phyloP scores from a whole-genome alignment of 1,284 basidiomycete genomes.

The Apiotrichum domesticum region DNA sequence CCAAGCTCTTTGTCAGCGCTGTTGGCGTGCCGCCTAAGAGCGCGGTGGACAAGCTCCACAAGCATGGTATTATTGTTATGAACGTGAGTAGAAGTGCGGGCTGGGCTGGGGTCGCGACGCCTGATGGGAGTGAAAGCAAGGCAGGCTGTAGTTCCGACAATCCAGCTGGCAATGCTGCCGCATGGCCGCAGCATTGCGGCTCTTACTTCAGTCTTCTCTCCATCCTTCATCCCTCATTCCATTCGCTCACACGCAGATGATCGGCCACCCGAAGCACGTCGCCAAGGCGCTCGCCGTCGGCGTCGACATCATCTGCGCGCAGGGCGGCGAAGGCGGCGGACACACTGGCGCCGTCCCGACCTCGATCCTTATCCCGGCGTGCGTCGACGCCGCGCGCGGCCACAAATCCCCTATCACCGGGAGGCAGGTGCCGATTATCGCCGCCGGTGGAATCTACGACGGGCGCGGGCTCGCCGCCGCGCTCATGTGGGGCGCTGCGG shows the following conservation, averaged over 20 bases:
- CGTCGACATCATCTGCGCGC: conserved; percentile 81
- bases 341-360: conserved; percentile 46
- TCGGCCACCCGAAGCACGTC: conserved; percentile 82
- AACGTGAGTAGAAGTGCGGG: conserved; percentile 50
- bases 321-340: conserved; percentile 80
- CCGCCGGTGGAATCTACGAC: conserved; percentile 79
- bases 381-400: conserved; percentile 71
- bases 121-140: too few species aligned
- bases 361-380: conserved; percentile 55
- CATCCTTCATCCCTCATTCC: too few species aligned
- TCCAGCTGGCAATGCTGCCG: too few species aligned
- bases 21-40: conserved; percentile 70
- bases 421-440: conserved; percentile 71
- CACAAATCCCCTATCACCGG: conserved; percentile 70
- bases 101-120: too few species aligned
- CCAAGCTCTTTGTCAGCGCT: conserved; percentile 73
- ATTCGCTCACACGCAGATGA: conserved; percentile 52
- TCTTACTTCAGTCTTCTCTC: too few species aligned
- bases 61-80: conserved; percentile 74
- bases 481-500: conserved; percentile 74
- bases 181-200: too few species aligned
- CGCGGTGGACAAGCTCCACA: conserved; percentile 70
- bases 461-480: conserved; percentile 80
- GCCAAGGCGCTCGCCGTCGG: conserved; percentile 70
- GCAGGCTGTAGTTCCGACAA: too few species aligned